Base-by-base conservation (phyloP, 352 stramenopile genomes). In the Phytophthora syringae region DNA sequence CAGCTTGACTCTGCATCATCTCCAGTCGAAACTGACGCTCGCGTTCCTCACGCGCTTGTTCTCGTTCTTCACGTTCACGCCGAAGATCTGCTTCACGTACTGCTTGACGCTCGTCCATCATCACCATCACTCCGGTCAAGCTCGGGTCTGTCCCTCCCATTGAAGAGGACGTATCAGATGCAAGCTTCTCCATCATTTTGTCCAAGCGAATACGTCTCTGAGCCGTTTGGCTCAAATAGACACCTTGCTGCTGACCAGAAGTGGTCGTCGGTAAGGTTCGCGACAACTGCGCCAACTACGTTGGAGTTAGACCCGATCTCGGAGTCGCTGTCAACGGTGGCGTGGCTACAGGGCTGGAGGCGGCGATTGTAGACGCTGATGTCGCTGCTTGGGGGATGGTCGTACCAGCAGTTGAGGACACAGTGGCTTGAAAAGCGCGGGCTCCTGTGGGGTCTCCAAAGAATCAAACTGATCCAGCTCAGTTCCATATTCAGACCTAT, bases 91-190 rank as follows among this genome's bases (percentile, higher is more conserved):
- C 42, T 1, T 60, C 53, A 27, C 53, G 18, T 36, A 18, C 20
- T 15, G 53, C 53, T 52, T 60, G 53, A 20, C 42, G 30, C n/a
- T 60, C 22, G 3, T 60, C 53, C 40, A 52, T 52, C 43, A 53
- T 54, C 44, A 62, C 37, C 13, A 62, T 48, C 32, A 47, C 34
- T n/a, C n/a, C n/a, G n/a, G n/a, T n/a, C n/a, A n/a, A n/a, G n/a
- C 34, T 53, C 30, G 32, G 11, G 2, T 39, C 32, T 16, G 32
- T 16, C 32, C 32, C 32, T 39, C 32, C 32, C 32, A 10, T 16
- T 16, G 32, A 39, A 10, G 32, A 39, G 12, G 32, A 39, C 6
- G 32, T 16, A 16, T 39, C 32, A 10, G 32, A 39, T 39, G 32
- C 32, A 16, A 39, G 4, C 32, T 39, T 39, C 2, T 39, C 32